Evolutionary conservation across 2,329 filamentous ascomycete genomes (phyloP).

Genomic region (Nothophaeocryptopus gaeumannii): DNA sequence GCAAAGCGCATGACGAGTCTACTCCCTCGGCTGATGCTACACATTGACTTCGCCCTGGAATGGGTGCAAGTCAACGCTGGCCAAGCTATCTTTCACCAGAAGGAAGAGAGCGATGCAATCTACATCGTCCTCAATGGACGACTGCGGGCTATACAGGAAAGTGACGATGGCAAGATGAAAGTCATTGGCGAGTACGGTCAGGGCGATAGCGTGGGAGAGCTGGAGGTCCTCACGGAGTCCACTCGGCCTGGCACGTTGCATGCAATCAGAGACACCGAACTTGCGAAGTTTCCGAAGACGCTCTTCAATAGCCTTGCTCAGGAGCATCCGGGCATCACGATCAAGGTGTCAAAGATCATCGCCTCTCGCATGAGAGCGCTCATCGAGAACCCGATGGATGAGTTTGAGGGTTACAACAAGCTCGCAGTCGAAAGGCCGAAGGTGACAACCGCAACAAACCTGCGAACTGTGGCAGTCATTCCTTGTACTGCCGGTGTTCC

Average conservation of each 20-base stretch:
- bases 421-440: constrained; percentile 56
- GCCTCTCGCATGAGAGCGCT: constrained; percentile 88
- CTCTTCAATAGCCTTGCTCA: constrained; percentile 96
- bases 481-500: constrained; percentile 89
- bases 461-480: constrained; percentile 87
- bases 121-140: constrained; percentile 96
- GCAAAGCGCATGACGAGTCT: constrained; percentile 90
- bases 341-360: constrained; percentile 98
- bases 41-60: constrained; percentile 97
- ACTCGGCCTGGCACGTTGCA: constrained; percentile 86
- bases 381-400: constrained; percentile 72
- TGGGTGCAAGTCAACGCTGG: constrained; percentile 97
- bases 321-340: constrained; percentile 96
- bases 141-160: constrained; percentile 78
- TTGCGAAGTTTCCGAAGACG: constrained; percentile 93
- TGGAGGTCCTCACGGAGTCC: constrained; percentile 95
- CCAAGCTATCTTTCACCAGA: constrained; percentile 89
- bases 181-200: constrained; percentile 92
- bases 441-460: constrained; percentile 81
- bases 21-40: constrained; percentile 81
- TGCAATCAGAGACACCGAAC: constrained; percentile 91
- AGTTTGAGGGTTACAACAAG: constrained; percentile 42
- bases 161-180: constrained; percentile 74
- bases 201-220: constrained; percentile 93
- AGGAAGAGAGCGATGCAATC: constrained; percentile 95